Percentiles rank a stretch among this genome's conserved stretches.
phyloP scores from a whole-genome alignment of 176 grass and related monocot species.

The Panicum miliaceum region DNA sequence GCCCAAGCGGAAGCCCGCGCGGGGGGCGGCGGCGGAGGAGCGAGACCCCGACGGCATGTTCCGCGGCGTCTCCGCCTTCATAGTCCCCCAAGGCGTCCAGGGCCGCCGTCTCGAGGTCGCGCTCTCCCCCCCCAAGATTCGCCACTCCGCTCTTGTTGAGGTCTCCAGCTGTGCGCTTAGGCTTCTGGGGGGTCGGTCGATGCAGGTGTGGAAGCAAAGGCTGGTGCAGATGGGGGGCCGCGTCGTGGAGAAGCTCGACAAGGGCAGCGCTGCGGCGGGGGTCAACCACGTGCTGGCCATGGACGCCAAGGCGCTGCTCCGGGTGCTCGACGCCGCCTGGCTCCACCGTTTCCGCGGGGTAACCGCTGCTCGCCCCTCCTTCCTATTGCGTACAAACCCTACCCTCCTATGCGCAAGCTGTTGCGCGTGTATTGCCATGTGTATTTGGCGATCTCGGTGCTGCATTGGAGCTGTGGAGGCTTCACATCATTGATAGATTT shows the following conservation, averaged over 20 bases:
- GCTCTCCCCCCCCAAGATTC: background rate
- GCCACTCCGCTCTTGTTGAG: background rate
- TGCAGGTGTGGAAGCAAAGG: conserved; percentile 88
- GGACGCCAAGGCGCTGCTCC: conserved; percentile 60
- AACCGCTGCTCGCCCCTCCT: background rate
- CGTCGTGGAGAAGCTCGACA: conserved; percentile 48
- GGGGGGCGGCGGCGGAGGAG: background rate
- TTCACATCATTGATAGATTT: background rate
- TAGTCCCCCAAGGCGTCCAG: conserved; percentile 63
- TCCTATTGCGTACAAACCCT: background rate
- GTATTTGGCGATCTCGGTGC: conserved; percentile 5
- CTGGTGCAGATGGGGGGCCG: conserved; percentile 81
- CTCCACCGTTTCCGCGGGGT: conserved; percentile 74
- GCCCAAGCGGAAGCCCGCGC: conserved; percentile 45
- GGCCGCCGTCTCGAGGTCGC: conserved; percentile 73
- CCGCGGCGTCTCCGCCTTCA: conserved; percentile 69
- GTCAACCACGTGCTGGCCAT: conserved; percentile 74
- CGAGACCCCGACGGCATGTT: conserved; percentile 77
- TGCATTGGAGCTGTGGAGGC: background rate
- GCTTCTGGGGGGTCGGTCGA: background rate
- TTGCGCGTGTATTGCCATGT: background rate
- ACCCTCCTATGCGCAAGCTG: background rate
- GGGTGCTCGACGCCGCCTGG: conserved; percentile 54
- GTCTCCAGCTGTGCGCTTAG: background rate
- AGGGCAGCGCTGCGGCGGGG: conserved; percentile 46